Percentiles rank a stretch among this genome's conserved stretches.
phyloP scores from a whole-genome alignment of 208 protist genomes.

The Leishmania amazonensis region DNA sequence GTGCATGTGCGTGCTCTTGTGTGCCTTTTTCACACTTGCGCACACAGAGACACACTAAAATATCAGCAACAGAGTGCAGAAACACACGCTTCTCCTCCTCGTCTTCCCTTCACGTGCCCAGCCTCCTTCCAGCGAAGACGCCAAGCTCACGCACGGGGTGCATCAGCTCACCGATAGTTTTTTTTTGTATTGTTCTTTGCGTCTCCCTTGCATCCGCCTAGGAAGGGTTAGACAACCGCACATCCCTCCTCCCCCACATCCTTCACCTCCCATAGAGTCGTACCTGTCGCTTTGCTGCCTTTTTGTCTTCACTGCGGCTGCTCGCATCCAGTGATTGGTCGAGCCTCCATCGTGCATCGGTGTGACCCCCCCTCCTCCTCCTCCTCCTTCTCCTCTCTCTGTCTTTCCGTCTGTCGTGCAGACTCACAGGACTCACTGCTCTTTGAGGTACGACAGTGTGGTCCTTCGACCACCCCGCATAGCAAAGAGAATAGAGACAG shows the following conservation, averaged over 20 bases:
- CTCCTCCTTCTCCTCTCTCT: background rate
- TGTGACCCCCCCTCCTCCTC: background rate
- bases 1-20: background rate
- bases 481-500: background rate
- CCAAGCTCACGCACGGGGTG: background rate
- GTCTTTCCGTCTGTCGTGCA: background rate
- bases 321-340: background rate
- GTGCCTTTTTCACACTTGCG: constrained; percentile 11
- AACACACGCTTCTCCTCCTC: background rate
- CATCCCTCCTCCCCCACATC: background rate
- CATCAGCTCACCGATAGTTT: background rate
- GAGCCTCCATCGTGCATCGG: background rate
- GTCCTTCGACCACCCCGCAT: background rate
- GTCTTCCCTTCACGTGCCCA: background rate
- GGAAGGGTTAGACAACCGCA: background rate
- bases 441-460: background rate
- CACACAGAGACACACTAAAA: background rate
- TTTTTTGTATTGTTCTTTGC: background rate
- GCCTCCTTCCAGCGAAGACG: background rate
- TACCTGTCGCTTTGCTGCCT: background rate
- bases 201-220: constrained; percentile 4
- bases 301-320: background rate
- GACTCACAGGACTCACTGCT: background rate
- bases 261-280: background rate
- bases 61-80: background rate